A percentile compares a stretch with the other conserved stretches of the same genome.
phyloP scores from a whole-genome alignment of 2,329 filamentous ascomycete species.

The Alternaria conjuncta region DNA sequence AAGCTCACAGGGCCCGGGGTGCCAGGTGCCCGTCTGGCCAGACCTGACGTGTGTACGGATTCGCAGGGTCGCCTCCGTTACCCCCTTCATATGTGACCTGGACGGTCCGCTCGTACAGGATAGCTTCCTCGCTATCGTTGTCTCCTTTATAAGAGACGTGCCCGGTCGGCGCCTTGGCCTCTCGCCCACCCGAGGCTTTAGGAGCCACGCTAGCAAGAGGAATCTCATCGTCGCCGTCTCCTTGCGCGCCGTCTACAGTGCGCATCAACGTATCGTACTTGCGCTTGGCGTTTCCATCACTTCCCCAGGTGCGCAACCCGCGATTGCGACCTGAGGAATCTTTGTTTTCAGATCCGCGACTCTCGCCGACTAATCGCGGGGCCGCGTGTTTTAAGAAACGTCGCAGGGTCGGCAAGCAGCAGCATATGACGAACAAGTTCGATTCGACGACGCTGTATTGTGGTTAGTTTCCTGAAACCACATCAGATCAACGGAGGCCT shows the following conservation, averaged over 20 bases:
- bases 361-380: slow-evolving; percentile 29
- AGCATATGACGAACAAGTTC: slow-evolving; percentile 53
- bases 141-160: slow-evolving; percentile 7
- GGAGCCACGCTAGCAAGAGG: slow-evolving; percentile 2
- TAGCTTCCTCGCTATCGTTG: slow-evolving; percentile 26
- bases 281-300: slow-evolving; percentile 11
- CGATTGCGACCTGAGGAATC: slow-evolving; percentile 6
- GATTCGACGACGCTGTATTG: slow-evolving; percentile 45
- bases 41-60: neutral
- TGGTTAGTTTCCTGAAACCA: neutral
- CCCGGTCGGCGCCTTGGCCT: slow-evolving; percentile 2
- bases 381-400: slow-evolving; percentile 51
- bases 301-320: slow-evolving; percentile 16
- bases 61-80: neutral
- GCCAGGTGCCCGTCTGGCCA: neutral
- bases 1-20: neutral
- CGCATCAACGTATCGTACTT: slow-evolving; percentile 25
- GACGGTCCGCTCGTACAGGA: slow-evolving; percentile 25
- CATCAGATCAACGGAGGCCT: neutral
- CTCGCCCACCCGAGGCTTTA: neutral
- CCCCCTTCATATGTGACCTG: slow-evolving; percentile 22
- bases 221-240: slow-evolving; percentile 10
- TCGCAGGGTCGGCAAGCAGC: slow-evolving; percentile 50
- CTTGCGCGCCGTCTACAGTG: slow-evolving; percentile 12
- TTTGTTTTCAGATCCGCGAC: slow-evolving; percentile 5